Base-by-base conservation (phyloP, 257 asterid genomes). In the Gentiana dahurica region DNA sequence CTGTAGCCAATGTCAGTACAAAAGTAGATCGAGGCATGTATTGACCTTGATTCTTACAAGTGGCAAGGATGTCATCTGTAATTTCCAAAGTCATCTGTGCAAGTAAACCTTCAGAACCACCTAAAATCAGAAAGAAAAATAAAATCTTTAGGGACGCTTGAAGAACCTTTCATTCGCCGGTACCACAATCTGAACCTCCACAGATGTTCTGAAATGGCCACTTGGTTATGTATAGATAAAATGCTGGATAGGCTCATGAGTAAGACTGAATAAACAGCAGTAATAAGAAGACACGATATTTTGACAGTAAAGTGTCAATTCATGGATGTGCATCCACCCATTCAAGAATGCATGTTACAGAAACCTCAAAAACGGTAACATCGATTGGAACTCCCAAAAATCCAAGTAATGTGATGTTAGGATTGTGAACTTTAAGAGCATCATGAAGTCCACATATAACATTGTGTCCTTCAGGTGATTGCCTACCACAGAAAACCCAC, bases 391-490 rank as follows among this genome's bases (percentile, higher is more conserved):
- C 36, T 84, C 98, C 96, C 61, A 91, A 65, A 78, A 91, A 83
- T 58, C 98, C 98, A 56, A 91, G 83, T 78, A 87, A 81, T 46
- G 73, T 63, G 66, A 83, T 87, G 34, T 85, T 77, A 37, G 84
- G 76, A 59, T 91, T 91, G 75, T 85, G 94, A 66, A 80, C 71
- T 65, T 85, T 87, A 57, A 91, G 71, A 44, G 96, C 96, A 41
- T 83, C 86, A 63, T 73, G 68, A 65, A 91, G 95, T 24, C 98
- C 98, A 96, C 98, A 91, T 43, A 91, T 51, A 12, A 83, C 94
- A 69, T 91, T 87, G 63, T 91, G 98, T 63, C 98, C 98, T 76
- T 94, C 98, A 38, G 95, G 96, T 73, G 98, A 87, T 71, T 91
- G 95, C 70, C 96, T 79, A 54, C 98, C 98, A 54, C 96, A 91